Conservation (phyloP, 2,329 filamentous ascomycete species). For the Verticillium isaacii region DNA sequence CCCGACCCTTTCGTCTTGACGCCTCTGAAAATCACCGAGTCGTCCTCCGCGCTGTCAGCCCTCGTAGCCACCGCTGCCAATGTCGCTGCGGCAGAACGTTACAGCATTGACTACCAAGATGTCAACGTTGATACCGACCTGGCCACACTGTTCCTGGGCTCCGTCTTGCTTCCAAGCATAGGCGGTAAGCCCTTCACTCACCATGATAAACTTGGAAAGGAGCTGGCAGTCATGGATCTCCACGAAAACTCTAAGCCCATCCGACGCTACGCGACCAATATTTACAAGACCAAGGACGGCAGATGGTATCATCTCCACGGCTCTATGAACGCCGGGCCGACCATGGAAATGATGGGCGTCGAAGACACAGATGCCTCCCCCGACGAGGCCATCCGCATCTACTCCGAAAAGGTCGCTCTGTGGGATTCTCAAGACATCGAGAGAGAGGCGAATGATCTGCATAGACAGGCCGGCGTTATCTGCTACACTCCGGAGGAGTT, state of each 20-base stretch:
- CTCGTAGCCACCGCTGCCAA: constrained; percentile 16
- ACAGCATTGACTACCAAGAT: constrained; percentile 6
- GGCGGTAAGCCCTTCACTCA: constrained; percentile 11
- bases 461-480: constrained; percentile 24
- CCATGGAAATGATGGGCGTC: constrained; percentile 26
- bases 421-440: constrained; percentile 23
- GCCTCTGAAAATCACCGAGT: constrained; percentile 39
- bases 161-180: constrained; percentile 12
- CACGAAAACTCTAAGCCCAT: constrained; percentile 17
- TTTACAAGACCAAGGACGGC: constrained; percentile 27
- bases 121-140: constrained; percentile 10
- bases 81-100: constrained; percentile 6
- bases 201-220: constrained; percentile 17
- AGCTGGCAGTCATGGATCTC: constrained; percentile 10
- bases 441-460: constrained; percentile 24
- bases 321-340: constrained; percentile 22
- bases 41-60: constrained; percentile 30
- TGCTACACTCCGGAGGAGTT: constrained; percentile 27
- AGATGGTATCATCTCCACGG: constrained; percentile 30
- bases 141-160: constrained; percentile 13
- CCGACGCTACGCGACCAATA: constrained; percentile 24
- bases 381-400: constrained; percentile 21
- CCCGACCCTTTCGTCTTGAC: constrained; percentile 11
- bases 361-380: constrained; percentile 16
- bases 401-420: constrained; percentile 16